Conservation (phyloP, 768 basidiomycete genomes). For the Mrakia gelida region DNA sequence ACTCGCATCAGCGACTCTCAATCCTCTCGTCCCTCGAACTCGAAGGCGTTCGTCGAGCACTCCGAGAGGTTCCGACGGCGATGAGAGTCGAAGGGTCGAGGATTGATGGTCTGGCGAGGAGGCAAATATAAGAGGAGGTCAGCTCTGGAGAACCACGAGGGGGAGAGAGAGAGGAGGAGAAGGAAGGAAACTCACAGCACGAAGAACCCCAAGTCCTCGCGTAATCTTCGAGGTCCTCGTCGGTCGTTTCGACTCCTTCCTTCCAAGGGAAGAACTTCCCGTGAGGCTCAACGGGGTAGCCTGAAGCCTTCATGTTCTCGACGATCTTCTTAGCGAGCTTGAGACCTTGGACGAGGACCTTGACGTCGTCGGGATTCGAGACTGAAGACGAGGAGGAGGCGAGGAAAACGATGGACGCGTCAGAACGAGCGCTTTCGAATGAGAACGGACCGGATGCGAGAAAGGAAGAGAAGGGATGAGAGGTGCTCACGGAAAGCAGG, state of each 20-base stretch:
- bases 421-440: too few species aligned
- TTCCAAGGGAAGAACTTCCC: constrained; percentile 29
- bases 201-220: constrained; percentile 16
- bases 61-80: constrained; percentile 9
- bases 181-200: constrained; percentile 10
- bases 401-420: neutral
- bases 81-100: constrained; percentile 13
- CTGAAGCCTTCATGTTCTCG: constrained; percentile 8
- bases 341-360: constrained; percentile 23
- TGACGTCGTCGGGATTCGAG: constrained; percentile 23
- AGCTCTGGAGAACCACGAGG: too few species aligned
- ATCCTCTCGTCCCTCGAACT: constrained; percentile 12
- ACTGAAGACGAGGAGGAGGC: neutral
- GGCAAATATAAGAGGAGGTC: neutral
- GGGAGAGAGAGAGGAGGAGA: neutral
- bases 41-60: constrained; percentile 29
- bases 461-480: neutral
- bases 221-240: constrained; percentile 27
- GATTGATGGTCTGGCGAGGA: constrained; percentile 14
- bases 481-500: constrained; percentile 25
- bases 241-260: neutral
- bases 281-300: constrained; percentile 25
- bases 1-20: constrained; percentile 31
- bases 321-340: constrained; percentile 26
- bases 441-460: too few species aligned